A percentile compares a stretch with the other conserved stretches of the same genome.
Evolutionary conservation across 2,329 filamentous ascomycete species (phyloP).

Genomic region (Alternaria incomplexa): DNA sequence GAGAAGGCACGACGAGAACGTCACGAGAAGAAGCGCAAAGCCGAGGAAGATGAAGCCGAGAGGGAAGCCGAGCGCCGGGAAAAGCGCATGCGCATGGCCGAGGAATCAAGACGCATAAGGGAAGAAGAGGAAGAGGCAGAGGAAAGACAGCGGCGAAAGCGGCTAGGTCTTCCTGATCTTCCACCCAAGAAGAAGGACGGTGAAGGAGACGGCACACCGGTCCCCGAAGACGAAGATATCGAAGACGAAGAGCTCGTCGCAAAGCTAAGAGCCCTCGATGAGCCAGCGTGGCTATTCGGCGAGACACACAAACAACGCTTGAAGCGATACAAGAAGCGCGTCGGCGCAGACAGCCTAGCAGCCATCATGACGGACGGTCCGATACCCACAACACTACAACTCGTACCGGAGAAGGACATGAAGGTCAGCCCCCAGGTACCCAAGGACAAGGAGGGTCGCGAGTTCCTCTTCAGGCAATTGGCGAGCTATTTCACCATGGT

Average conservation of each 20-base stretch:
- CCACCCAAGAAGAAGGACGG: constrained; percentile 57
- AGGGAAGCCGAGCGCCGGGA: constrained; percentile 75
- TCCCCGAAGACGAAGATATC: constrained; percentile 65
- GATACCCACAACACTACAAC: constrained; percentile 82
- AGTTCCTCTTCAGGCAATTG: constrained; percentile 83
- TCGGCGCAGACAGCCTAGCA: constrained; percentile 50
- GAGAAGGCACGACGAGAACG: constrained; percentile 74
- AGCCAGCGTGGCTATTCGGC: constrained; percentile 80
- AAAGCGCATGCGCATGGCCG: constrained; percentile 80
- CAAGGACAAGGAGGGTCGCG: constrained; percentile 68
- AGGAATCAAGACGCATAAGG: constrained; percentile 73
- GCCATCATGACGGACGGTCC: constrained; percentile 71
- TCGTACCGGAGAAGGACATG: constrained; percentile 87
- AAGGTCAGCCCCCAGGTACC: constrained; percentile 70
- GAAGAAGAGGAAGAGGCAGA: constrained; percentile 77
- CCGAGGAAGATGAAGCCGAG: constrained; percentile 81
- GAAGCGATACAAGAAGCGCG: constrained; percentile 72
- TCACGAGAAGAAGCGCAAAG: constrained; percentile 80
- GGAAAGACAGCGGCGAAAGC: constrained; percentile 74
- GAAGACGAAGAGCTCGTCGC: constrained; percentile 71
- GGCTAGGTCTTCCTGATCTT: constrained; percentile 80
- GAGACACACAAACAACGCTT: constrained; percentile 75
- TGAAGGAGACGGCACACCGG: constrained; percentile 51
- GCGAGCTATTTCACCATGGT: constrained; percentile 97
- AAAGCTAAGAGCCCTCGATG: constrained; percentile 72